These are phyloP conservation scores for Ustilaginoidea virens DNA, from an alignment of 2,329 filamentous ascomycete genomes.

Conservation along the genomic window DNA sequence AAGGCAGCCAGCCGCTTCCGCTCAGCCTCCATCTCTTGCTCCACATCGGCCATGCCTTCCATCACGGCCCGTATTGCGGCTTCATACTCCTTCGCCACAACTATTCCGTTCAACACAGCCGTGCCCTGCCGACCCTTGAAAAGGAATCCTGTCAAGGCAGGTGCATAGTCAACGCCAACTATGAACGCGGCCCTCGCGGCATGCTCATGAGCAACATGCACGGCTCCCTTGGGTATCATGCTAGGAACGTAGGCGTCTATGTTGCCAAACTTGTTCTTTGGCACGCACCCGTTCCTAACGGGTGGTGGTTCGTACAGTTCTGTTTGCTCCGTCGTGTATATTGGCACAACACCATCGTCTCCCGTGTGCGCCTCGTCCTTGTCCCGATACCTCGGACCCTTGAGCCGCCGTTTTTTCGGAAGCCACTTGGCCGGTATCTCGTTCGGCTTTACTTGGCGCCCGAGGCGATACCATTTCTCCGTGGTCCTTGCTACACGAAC, in stretches of 20 bases:
- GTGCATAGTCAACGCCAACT: constrained; percentile 70
- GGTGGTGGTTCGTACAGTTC: constrained; percentile 61
- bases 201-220: constrained; percentile 47
- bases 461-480: constrained; percentile 84
- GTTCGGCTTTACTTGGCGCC: constrained; percentile 59
- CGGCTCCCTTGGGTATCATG: constrained; percentile 75
- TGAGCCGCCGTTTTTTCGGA: constrained; percentile 27
- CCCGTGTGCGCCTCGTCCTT: constrained; percentile 13
- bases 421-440: constrained; percentile 74
- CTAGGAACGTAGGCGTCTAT: constrained; percentile 83
- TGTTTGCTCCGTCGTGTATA: constrained; percentile 51
- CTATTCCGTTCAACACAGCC: constrained; percentile 61
- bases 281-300: constrained; percentile 58
- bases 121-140: constrained; percentile 80
- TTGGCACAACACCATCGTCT: constrained; percentile 31
- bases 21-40: constrained; percentile 49
- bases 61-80: constrained; percentile 61
- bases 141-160: constrained; percentile 78
- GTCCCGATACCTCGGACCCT: constrained; percentile 10
- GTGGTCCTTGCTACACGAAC: constrained; percentile 64
- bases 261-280: constrained; percentile 88
- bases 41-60: constrained; percentile 48
- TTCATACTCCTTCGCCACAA: constrained; percentile 56
- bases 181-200: constrained; percentile 59
- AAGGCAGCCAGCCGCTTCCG: constrained; percentile 59